These are phyloP conservation scores for Apiospora malaysiana DNA, from an alignment of 2,329 filamentous ascomycete genomes.

Conservation along the genomic window DNA sequence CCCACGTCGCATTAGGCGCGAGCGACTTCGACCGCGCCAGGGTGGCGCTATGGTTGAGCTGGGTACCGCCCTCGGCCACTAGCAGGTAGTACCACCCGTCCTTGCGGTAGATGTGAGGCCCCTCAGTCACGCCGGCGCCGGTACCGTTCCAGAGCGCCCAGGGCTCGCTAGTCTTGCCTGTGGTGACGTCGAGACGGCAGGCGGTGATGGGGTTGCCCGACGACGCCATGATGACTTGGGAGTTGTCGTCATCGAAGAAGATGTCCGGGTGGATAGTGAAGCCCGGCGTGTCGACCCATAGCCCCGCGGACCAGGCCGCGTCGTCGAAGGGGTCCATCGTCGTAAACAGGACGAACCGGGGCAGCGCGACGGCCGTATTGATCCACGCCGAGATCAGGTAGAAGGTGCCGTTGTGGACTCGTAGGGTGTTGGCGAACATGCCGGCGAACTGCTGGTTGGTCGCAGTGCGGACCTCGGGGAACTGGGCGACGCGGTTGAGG, in stretches of 20 bases:
- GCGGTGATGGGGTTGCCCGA: slow-evolving; percentile 20
- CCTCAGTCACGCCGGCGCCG: slow-evolving; percentile 41
- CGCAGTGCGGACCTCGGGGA: slow-evolving; percentile 40
- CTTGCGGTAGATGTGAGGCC: slow-evolving; percentile 46
- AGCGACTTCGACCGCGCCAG: slow-evolving; percentile 36
- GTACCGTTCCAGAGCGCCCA: slow-evolving; percentile 40
- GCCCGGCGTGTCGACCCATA: slow-evolving; percentile 42
- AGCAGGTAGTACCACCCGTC: slow-evolving; percentile 50
- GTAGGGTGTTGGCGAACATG: slow-evolving; percentile 41
- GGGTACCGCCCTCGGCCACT: slow-evolving; percentile 53
- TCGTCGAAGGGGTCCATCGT: slow-evolving; percentile 20
- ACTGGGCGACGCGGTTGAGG: slow-evolving; percentile 40
- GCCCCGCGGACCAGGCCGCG: slow-evolving; percentile 34
- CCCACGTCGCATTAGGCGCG: slow-evolving; percentile 42
- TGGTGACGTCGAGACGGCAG: slow-evolving; percentile 23
- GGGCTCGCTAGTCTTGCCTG: slow-evolving; percentile 23
- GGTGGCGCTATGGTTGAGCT: slow-evolving; percentile 42
- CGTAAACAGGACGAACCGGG: slow-evolving; percentile 19
- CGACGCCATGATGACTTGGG: slow-evolving; percentile 34
- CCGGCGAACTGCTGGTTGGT: slow-evolving; percentile 31
- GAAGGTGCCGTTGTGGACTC: slow-evolving; percentile 38
- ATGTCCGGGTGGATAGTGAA: slow-evolving; percentile 28
- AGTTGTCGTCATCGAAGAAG: slow-evolving; percentile 29
- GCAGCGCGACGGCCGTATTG: background rate
- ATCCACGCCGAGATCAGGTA: slow-evolving; percentile 34